Evolutionary conservation across 192 early-diverging fungal species (phyloP), one percentile per base, ranked within the genome.

Genomic region (Coemansia javaensis): DNA sequence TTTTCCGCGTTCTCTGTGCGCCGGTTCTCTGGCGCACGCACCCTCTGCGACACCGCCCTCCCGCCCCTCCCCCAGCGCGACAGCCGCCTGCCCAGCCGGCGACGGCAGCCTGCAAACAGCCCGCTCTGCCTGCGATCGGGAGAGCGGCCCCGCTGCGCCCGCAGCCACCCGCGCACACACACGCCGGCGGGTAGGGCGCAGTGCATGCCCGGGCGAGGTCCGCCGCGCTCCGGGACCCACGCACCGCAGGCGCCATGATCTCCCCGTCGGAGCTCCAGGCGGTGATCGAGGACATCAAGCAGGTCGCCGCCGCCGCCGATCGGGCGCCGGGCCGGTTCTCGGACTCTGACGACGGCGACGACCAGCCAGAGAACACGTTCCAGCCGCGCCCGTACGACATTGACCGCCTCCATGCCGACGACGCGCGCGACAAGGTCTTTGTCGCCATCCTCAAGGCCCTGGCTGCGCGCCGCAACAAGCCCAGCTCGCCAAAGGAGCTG

Each of bases 381-480:
- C 33, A 40, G 61, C 61, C 52, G 17, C 68, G 68, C 14, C 40
- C 49, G 6, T 72, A 72, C 37, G 68, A 63, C 31, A 72, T 72
- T 36, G 68, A 72, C 56, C 57, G 57, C 13, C 39, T 88, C 44
- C 86, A 90, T 59, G 80, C 84, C 5, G 85, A 89, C 53, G 89
- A 91, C 56, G 81, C 81, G 18, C 75, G 83, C 34, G 88, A 90
- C 63, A 90, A 90, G 55, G 88, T 90, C n/a, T 84, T 92, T 70
- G 82, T 86, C 9, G 90, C 90, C 34, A 89, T 90, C 43, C 74
- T 90, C 40, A 90, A 90, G 64, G 89, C 89, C 7, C 61, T 93
- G 28, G 64, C 89, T 35, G 78, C 79, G 27, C 72, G 81, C 42
- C 79, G 81, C 23, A 93, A 93, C 77, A 77, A 77, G 50, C 90